Evolutionary conservation across 768 basidiomycete genomes (phyloP), one percentile per base, ranked within the genome.

Genomic region (Leucocoprinus sp.): DNA sequence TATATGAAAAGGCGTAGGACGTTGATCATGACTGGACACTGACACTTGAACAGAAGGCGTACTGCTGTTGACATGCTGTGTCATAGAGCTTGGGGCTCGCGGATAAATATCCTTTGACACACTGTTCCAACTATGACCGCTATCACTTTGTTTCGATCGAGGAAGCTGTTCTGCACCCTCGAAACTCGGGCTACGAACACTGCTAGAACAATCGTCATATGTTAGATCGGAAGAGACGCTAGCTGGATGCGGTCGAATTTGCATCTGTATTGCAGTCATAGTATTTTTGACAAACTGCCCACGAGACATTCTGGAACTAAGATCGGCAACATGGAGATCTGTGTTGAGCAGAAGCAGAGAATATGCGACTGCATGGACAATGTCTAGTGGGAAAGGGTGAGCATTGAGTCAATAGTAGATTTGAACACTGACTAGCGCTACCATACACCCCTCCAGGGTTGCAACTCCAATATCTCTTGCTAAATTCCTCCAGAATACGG

Each of bases 311-410:
- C 89, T 83, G 2, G 75, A 78, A 14, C 78, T 62, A 21, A 96
- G 71, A 28, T 97, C 93, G 24, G 93, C 96, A 41, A 99, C 84
- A 62, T 99, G 95, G 26, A 99, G 75, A 61, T 99, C 96, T 21
- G 96, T 99, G 66, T 99, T 99, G 42, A 98, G 76, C 24, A 98
- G 74, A 0, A 99, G 68, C 29, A 99, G 74, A 2, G 93, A 96
- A 56, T 95, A 98, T 1, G 90, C 75, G 38, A 93, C 86, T 2
- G 91, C 87, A 54, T 99, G 96, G n/a, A 98, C 88, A 50, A 97
- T 79, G 52, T 88, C 93, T 89, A 54, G 3, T 42, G 33, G 42
- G 22, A 47, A 42, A 15, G 5, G 27, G 31, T 41, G 37, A 24
- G 31, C 28, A 14, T 52, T 33, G 31, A 14, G 11, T 31, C 31